Evolutionary conservation across 768 basidiomycete genomes (phyloP).

Genomic region (Xerocomellus intermedius): DNA sequence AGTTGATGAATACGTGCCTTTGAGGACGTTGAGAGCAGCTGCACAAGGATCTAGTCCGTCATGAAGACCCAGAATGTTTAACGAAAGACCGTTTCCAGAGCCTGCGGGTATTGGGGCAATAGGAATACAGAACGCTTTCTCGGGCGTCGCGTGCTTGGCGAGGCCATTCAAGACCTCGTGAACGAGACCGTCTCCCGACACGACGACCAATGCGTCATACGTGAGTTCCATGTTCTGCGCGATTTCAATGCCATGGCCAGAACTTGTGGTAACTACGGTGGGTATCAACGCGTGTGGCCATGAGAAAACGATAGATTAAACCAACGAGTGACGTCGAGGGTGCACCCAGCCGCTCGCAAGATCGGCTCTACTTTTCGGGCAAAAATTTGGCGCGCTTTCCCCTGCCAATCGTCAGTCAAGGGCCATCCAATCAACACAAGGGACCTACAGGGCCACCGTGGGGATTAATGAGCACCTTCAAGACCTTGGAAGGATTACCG

Average conservation of each 20-base stretch:
- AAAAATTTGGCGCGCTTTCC: conserved; percentile 57
- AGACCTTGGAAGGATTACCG: conserved; percentile 49
- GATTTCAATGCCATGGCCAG: conserved; percentile 66
- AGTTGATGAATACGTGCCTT: conserved; percentile 43
- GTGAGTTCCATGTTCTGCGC: conserved; percentile 53
- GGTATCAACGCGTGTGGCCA: neutral
- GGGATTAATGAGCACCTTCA: conserved; percentile 80
- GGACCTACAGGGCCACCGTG: conserved; percentile 67
- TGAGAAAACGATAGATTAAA: neutral
- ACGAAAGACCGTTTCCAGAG: conserved; percentile 72
- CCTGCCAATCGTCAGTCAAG: conserved; percentile 39
- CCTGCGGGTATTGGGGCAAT: conserved; percentile 80
- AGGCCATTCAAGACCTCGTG: conserved; percentile 87
- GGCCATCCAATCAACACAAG: neutral
- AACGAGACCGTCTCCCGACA: conserved; percentile 83
- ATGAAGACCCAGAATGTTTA: conserved; percentile 70
- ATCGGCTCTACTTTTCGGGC: conserved; percentile 66
- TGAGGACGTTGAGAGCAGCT: conserved; percentile 77
- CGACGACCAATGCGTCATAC: conserved; percentile 69
- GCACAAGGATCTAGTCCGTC: conserved; percentile 68
- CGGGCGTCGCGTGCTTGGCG: conserved; percentile 58
- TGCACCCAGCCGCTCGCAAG: conserved; percentile 62
- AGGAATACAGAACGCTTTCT: conserved; percentile 63
- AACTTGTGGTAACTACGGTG: conserved; percentile 56
- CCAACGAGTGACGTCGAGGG: conserved; percentile 62